Conservation (phyloP, 2,329 filamentous ascomycete species). For the Rhinocladiella similis region DNA sequence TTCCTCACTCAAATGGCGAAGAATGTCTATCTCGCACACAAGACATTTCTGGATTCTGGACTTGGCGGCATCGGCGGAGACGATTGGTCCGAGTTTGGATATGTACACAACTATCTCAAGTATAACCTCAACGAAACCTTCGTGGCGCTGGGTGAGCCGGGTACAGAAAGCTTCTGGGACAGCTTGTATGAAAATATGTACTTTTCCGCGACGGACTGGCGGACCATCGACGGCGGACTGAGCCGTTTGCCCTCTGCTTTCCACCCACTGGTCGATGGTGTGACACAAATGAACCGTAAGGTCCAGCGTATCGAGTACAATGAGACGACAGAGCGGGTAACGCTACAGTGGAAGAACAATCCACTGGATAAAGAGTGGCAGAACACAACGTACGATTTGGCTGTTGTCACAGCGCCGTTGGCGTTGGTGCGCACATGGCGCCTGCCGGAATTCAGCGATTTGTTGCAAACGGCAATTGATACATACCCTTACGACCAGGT, state of each 20-base stretch:
- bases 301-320: slow-evolving; percentile 60
- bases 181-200: slow-evolving; percentile 59
- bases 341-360: slow-evolving; percentile 55
- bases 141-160: slow-evolving; percentile 42
- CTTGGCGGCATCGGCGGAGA: slow-evolving; percentile 45
- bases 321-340: slow-evolving; percentile 53
- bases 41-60: slow-evolving; percentile 53
- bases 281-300: slow-evolving; percentile 57
- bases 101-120: slow-evolving; percentile 55
- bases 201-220: slow-evolving; percentile 60
- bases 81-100: slow-evolving; percentile 65
- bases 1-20: slow-evolving; percentile 18
- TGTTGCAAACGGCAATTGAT: slow-evolving; percentile 50
- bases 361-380: slow-evolving; percentile 42
- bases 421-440: slow-evolving; percentile 64
- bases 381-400: slow-evolving; percentile 63
- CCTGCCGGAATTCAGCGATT: slow-evolving; percentile 55
- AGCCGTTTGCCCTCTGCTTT: slow-evolving; percentile 64
- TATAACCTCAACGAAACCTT: slow-evolving; percentile 54
- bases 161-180: slow-evolving; percentile 46
- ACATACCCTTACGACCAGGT: slow-evolving; percentile 51
- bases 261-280: slow-evolving; percentile 59
- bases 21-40: slow-evolving; percentile 51
- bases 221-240: slow-evolving; percentile 64
- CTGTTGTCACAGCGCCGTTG: slow-evolving; percentile 66